Evolutionary conservation across 192 early-diverging fungal species (phyloP).

Genomic region (Coemansia sp.): DNA sequence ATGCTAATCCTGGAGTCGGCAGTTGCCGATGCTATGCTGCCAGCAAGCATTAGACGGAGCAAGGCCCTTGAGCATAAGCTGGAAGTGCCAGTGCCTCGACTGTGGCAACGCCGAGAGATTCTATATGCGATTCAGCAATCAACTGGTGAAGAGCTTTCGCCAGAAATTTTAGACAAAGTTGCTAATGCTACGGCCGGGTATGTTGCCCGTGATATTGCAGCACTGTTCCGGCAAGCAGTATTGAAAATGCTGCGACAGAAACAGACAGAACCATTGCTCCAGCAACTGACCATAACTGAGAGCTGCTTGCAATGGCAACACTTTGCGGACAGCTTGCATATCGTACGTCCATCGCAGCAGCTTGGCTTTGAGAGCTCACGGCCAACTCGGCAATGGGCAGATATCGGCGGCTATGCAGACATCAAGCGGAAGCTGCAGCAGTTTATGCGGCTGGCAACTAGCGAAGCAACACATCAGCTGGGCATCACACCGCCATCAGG

Average conservation of each 20-base stretch:
- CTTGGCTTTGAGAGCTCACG: slow-evolving; percentile 59
- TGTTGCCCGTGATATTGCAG: slow-evolving; percentile 39
- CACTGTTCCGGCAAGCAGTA: slow-evolving; percentile 35
- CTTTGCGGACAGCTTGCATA: slow-evolving; percentile 51
- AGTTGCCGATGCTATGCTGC: slow-evolving; percentile 20
- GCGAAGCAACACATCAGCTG: slow-evolving; percentile 52
- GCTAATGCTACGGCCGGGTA: slow-evolving; percentile 47
- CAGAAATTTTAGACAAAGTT: slow-evolving; percentile 12
- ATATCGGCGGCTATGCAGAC: slow-evolving; percentile 71
- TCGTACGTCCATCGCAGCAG: slow-evolving; percentile 64
- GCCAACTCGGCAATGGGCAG: slow-evolving; percentile 56
- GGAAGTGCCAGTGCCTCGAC: slow-evolving; percentile 14
- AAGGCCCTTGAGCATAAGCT: slow-evolving; percentile 22
- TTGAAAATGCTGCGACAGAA: slow-evolving; percentile 19
- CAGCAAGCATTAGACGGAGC: slow-evolving; percentile 15
- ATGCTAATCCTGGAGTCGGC: slow-evolving; percentile 37
- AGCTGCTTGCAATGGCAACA: slow-evolving; percentile 5
- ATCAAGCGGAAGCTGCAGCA: slow-evolving; percentile 61
- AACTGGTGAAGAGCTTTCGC: not conserved
- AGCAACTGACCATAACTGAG: slow-evolving; percentile 7
- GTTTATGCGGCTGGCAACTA: slow-evolving; percentile 60
- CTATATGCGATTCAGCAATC: not conserved
- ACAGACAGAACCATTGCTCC: slow-evolving; percentile 1
- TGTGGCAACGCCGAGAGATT: slow-evolving; percentile 27
- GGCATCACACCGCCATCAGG: slow-evolving; percentile 77